Percentiles rank a stretch among this genome's conserved stretches.
phyloP scores from a whole-genome alignment of 2,329 filamentous ascomycete species.

The Xylaria sp. region DNA sequence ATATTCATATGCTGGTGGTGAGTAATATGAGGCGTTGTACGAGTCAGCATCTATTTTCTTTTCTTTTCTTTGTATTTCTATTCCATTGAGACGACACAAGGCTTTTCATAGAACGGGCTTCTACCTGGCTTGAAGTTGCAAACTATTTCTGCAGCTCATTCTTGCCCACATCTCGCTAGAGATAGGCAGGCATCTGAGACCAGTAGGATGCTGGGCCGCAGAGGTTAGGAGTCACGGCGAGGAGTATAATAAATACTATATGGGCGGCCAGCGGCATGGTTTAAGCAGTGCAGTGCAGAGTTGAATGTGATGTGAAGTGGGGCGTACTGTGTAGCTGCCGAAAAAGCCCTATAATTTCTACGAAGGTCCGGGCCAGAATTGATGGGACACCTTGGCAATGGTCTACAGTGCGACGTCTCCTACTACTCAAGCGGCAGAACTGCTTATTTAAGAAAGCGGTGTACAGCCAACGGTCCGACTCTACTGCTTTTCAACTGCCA shows the following conservation, averaged over 20 bases:
- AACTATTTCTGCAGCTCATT: slow-evolving; percentile 1
- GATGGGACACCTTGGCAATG: too few relatives aligned
- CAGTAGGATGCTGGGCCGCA: not conserved
- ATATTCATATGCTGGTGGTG: not conserved
- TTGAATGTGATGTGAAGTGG: not conserved
- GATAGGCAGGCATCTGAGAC: slow-evolving; percentile 9
- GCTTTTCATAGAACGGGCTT: not conserved
- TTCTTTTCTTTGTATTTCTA: not conserved
- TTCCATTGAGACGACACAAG: not conserved
- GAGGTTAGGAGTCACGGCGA: not conserved
- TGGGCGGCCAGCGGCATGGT: not conserved
- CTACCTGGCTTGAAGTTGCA: slow-evolving; percentile 13
- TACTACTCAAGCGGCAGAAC: too few relatives aligned
- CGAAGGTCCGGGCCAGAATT: too few relatives aligned
- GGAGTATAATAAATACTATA: slow-evolving; percentile 8
- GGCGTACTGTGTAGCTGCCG: not conserved
- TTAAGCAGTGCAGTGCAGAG: too few relatives aligned
- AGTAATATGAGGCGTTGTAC: slow-evolving; percentile 10
- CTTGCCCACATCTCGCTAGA: slow-evolving; percentile 26
- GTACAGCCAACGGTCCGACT: too few relatives aligned
- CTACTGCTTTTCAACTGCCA: too few relatives aligned
- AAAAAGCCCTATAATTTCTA: not conserved
- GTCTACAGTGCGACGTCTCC: too few relatives aligned
- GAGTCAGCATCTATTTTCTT: slow-evolving; percentile 1
- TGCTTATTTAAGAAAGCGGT: too few relatives aligned